A percentile compares a stretch with the other conserved stretches of the same genome.
Evolutionary conservation across 176 grass and related monocot genomes (phyloP).

Genomic region (Oryza meridionalis): DNA sequence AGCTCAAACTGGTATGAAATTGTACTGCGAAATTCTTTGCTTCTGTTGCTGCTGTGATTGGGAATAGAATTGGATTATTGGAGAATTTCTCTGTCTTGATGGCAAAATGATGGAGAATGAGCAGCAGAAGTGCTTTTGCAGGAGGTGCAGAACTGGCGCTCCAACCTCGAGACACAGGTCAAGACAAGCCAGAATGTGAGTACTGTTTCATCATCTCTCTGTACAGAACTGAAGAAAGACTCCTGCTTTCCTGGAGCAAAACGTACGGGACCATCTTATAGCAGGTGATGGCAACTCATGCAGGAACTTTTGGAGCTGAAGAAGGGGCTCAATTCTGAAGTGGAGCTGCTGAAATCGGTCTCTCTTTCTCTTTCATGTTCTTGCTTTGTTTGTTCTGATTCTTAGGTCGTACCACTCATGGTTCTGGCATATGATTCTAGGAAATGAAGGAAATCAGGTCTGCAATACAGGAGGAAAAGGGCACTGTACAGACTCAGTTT

Average conservation of each 20-base stretch:
- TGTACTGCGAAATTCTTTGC: neutral
- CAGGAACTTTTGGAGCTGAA: constrained; percentile 66
- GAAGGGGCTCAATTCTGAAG: constrained; percentile 48
- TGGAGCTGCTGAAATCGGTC: constrained; percentile 66
- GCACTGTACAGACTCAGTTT: constrained; percentile 8
- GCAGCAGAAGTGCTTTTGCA: constrained; percentile 38
- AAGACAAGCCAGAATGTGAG: constrained; percentile 52
- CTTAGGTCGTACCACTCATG: neutral
- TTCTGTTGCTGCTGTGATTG: neutral
- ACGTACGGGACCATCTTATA: neutral
- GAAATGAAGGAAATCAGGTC: constrained; percentile 62
- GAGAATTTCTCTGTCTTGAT: neutral
- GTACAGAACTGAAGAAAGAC: neutral
- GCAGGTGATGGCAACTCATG: neutral
- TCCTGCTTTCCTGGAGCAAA: neutral
- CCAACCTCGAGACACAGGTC: constrained; percentile 58
- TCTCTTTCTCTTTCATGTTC: neutral
- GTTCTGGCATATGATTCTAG: constrained; percentile 36
- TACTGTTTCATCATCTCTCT: neutral
- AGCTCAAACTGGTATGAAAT: constrained; percentile 63
- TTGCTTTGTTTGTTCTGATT: neutral
- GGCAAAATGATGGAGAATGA: neutral
- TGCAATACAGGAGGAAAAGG: constrained; percentile 51
- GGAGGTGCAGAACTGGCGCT: constrained; percentile 75
- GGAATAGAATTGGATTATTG: neutral